Conservation (phyloP, 2,329 filamentous ascomycete genomes). For the Diaporthe vexans region DNA sequence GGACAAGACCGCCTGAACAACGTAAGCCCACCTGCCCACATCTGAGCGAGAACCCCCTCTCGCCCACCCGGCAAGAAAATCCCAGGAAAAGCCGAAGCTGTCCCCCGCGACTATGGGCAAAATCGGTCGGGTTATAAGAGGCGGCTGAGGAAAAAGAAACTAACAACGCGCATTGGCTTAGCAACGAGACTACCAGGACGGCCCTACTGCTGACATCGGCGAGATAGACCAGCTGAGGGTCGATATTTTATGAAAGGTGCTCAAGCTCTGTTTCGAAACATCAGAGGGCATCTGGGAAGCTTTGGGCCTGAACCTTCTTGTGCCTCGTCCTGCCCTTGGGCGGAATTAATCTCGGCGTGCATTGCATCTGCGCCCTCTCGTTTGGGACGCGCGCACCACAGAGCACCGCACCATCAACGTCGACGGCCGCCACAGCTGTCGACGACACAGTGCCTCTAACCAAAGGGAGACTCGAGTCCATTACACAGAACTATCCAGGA, state of each 20-base stretch:
- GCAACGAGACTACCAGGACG: conserved; percentile 39
- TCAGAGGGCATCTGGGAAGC: conserved; percentile 33
- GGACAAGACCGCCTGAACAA: conserved; percentile 12
- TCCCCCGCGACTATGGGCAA: conserved; percentile 8
- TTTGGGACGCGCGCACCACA: conserved; percentile 50
- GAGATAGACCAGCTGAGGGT: conserved; percentile 35
- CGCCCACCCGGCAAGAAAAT: conserved; percentile 1
- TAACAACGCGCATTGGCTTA: conserved; percentile 38
- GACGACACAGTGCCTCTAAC: conserved; percentile 53
- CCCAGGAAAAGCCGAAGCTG: background rate
- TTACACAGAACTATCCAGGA: conserved; percentile 48
- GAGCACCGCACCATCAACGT: conserved; percentile 40
- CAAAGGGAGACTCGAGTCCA: conserved; percentile 44
- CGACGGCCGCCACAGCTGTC: conserved; percentile 50
- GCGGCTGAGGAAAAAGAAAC: conserved; percentile 37
- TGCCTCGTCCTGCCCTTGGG: conserved; percentile 31
- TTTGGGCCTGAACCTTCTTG: conserved; percentile 28
- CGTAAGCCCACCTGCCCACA: conserved; percentile 36
- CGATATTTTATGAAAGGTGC: conserved; percentile 33
- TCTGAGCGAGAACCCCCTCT: background rate
- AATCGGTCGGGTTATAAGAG: conserved; percentile 32
- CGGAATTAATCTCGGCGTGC: conserved; percentile 36
- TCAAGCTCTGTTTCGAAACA: conserved; percentile 39
- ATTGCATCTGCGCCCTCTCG: conserved; percentile 48
- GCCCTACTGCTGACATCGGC: conserved; percentile 36